Percentiles rank a stretch among this genome's conserved stretches.
These are phyloP conservation scores for Penicillium verhagenii DNA, from an alignment of 495 filamentous ascomycete genomes.

Conservation along the genomic window DNA sequence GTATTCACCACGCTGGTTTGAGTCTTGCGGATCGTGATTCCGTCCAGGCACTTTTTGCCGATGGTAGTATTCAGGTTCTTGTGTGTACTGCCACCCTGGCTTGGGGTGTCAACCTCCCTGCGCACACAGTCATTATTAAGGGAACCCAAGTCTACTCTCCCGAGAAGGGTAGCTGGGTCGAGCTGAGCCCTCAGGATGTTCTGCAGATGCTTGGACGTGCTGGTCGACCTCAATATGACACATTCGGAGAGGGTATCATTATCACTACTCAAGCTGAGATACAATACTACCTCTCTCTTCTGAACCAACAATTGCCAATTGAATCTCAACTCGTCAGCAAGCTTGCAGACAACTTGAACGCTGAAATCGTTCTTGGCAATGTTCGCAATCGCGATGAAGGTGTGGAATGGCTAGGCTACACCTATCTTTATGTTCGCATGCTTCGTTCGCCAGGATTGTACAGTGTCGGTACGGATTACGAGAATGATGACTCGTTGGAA, in stretches of 20 bases:
- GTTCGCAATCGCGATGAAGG: conserved; percentile 91
- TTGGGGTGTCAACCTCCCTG: conserved; percentile 98
- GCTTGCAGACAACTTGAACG: conserved; percentile 94
- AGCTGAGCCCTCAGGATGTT: conserved; percentile 95
- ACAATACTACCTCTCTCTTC: conserved; percentile 91
- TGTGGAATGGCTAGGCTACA: conserved; percentile 98
- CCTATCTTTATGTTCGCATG: conserved; percentile 98
- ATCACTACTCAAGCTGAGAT: conserved; percentile 94
- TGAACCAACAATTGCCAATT: conserved; percentile 97
- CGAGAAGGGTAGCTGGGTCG: conserved; percentile 98
- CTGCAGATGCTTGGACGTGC: conserved; percentile 98
- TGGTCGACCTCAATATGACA: conserved; percentile 94
- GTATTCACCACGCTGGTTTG: conserved; percentile 98
- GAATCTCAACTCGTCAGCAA: conserved; percentile 94
- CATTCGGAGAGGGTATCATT: conserved; percentile 96
- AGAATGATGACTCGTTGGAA: conserved; percentile 85
- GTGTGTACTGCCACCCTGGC: conserved; percentile 96
- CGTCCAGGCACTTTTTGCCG: conserved; percentile 90
- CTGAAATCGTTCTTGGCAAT: conserved; percentile 93
- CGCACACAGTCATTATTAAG: conserved; percentile 96
- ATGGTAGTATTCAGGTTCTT: conserved; percentile 88
- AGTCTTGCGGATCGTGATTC: conserved; percentile 88
- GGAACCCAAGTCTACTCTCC: conserved; percentile 98
- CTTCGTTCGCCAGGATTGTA: conserved; percentile 93
- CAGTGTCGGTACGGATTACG: conserved; percentile 92